These are phyloP conservation scores for Epichloe gansuensis DNA, from an alignment of 2,329 filamentous ascomycete species.

Conservation along the genomic window DNA sequence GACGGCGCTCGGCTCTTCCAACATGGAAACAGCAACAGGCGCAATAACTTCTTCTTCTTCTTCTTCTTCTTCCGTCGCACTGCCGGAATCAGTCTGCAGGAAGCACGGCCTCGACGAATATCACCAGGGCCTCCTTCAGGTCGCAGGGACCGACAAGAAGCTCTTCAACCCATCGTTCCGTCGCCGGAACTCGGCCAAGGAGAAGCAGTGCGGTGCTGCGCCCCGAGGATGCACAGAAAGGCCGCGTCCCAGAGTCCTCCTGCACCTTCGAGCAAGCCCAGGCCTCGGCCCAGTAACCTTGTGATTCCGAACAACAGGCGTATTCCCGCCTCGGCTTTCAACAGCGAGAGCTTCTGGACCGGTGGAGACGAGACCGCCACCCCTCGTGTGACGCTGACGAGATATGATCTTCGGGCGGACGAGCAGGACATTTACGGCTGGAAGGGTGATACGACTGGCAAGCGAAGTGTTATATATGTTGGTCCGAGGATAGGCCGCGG, in stretches of 20 bases:
- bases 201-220: background rate
- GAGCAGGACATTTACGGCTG: conserved; percentile 4
- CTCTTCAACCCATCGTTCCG: background rate
- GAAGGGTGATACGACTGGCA: background rate
- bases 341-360: conserved; percentile 3
- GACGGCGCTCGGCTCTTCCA: background rate
- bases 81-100: background rate
- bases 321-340: background rate
- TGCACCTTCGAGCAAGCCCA: background rate
- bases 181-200: background rate
- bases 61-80: background rate
- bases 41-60: too few species aligned
- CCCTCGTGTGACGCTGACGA: conserved; percentile 5
- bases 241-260: background rate
- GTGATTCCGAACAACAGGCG: background rate
- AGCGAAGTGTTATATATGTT: background rate
- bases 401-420: conserved; percentile 4
- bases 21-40: background rate
- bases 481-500: too few species aligned
- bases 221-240: background rate
- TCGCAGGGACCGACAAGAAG: background rate
- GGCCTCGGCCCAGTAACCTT: background rate
- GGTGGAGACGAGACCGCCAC: background rate
- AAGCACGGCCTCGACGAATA: background rate
- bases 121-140: conserved; percentile 1